phyloP scores from a whole-genome alignment of 805 yeast genomes.

The Zygotorulaspora chibaensis region DNA sequence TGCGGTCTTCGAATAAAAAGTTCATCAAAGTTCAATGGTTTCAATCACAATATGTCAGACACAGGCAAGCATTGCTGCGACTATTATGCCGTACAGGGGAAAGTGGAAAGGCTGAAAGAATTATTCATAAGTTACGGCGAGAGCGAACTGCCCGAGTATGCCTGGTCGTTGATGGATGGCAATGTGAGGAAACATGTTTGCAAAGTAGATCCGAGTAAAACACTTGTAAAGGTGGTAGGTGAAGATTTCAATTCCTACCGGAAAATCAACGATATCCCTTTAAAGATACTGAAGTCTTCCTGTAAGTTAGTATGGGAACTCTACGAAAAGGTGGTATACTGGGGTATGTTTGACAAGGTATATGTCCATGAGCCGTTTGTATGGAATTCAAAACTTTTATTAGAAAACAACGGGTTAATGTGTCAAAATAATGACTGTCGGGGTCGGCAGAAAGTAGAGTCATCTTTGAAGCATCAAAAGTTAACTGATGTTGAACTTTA shows the following conservation, averaged over 20 bases:
- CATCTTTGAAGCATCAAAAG: background rate
- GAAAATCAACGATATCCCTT: conserved; percentile 3
- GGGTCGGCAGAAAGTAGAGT: background rate
- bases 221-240: conserved; percentile 4
- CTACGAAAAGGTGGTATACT: conserved; percentile 11
- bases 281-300: conserved; percentile 13
- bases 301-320: conserved; percentile 13
- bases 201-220: background rate
- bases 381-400: conserved; percentile 9
- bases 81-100: background rate
- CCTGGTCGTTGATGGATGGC: conserved; percentile 4
- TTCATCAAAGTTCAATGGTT: conserved; percentile 10
- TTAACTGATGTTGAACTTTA: background rate
- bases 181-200: conserved; percentile 10
- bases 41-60: conserved; percentile 4
- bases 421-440: conserved; percentile 8
- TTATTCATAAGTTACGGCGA: background rate
- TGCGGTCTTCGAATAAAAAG: conserved; percentile 1
- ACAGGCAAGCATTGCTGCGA: background rate
- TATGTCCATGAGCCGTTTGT: conserved; percentile 9
- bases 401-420: conserved; percentile 12
- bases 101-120: background rate
- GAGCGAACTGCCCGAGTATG: background rate
- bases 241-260: conserved; percentile 7
- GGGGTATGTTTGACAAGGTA: conserved; percentile 12